Evolutionary conservation across 768 basidiomycete genomes (phyloP).

Genomic region (Favolaschia claudopus): DNA sequence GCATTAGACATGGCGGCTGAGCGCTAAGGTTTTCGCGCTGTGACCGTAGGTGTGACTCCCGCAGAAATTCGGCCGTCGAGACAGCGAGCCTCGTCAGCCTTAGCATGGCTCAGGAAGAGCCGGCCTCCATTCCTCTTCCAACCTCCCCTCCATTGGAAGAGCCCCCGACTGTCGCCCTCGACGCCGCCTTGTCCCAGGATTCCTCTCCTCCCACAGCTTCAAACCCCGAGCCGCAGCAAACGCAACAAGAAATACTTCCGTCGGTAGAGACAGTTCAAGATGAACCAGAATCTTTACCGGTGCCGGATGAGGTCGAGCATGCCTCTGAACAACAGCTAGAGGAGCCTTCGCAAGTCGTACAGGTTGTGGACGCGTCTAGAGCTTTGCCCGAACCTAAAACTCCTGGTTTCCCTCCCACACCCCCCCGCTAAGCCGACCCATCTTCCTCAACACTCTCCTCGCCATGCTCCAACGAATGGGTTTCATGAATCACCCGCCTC

Average conservation of each 20-base stretch:
- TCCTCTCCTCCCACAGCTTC: conserved; percentile 3
- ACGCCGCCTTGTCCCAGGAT: neutral
- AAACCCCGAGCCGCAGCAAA: too few relatives aligned
- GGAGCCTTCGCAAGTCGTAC: neutral
- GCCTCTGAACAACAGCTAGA: neutral
- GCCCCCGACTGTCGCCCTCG: neutral
- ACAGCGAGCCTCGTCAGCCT: too few relatives aligned
- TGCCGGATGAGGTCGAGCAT: neutral
- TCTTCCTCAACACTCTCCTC: conserved; percentile 11
- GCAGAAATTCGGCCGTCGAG: too few relatives aligned
- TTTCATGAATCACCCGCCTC: conserved; percentile 8
- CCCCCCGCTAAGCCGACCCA: conserved; percentile 22
- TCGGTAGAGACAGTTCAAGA: neutral
- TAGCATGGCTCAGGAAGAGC: conserved; percentile 24
- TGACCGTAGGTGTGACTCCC: too few relatives aligned
- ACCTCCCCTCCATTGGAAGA: conserved; percentile 28
- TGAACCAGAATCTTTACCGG: conserved; percentile 1
- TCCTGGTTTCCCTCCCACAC: conserved; percentile 27
- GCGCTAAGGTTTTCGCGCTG: too few relatives aligned
- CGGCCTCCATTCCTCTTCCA: conserved; percentile 31
- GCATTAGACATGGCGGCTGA: conserved; percentile 13
- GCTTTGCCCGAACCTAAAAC: conserved; percentile 9
- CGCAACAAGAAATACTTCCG: conserved; percentile 2
- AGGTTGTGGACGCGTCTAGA: conserved; percentile 17
- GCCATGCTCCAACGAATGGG: conserved; percentile 12